Evolutionary conservation across 2,329 filamentous ascomycete genomes (phyloP).

Genomic region (Trichophyton mentagrophytes): DNA sequence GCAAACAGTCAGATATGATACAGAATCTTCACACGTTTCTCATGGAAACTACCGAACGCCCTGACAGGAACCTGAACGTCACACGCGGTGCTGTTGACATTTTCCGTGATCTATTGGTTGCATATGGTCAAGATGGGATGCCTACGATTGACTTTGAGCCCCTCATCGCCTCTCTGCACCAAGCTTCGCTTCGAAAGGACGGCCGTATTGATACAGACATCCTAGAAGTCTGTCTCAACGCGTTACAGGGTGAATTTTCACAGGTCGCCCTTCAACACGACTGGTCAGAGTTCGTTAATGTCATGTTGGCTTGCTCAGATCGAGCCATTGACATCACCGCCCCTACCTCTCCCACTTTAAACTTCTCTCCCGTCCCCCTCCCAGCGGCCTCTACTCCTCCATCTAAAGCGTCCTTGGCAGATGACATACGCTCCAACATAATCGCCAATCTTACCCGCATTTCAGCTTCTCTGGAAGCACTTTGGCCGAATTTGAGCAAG

Average conservation of each 20-base stretch:
- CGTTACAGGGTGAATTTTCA: slow-evolving; percentile 28
- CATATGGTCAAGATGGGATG: slow-evolving; percentile 29
- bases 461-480: slow-evolving; percentile 23
- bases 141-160: slow-evolving; percentile 26
- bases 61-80: slow-evolving; percentile 29
- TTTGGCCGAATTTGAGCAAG: slow-evolving; percentile 27
- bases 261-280: slow-evolving; percentile 19
- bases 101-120: slow-evolving; percentile 30
- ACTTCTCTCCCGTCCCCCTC: slow-evolving; percentile 11
- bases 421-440: slow-evolving; percentile 28
- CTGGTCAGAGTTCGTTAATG: slow-evolving; percentile 21
- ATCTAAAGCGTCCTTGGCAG: slow-evolving; percentile 19
- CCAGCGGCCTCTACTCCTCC: slow-evolving; percentile 11
- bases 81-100: slow-evolving; percentile 30
- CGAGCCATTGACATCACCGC: slow-evolving; percentile 18
- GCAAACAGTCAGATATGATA: slow-evolving; percentile 28
- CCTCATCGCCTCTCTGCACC: slow-evolving; percentile 25
- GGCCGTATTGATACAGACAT: slow-evolving; percentile 29
- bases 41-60: slow-evolving; percentile 21
- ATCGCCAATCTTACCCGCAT: slow-evolving; percentile 27
- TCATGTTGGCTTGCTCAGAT: slow-evolving; percentile 27
- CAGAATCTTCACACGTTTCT: slow-evolving; percentile 27
- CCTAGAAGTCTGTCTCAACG: slow-evolving; percentile 29
- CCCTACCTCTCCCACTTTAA: slow-evolving; percentile 14
- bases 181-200: slow-evolving; percentile 26